phyloP scores from a whole-genome alignment of 371 early-diverging fungal species.

The Mucor circinelloides region DNA sequence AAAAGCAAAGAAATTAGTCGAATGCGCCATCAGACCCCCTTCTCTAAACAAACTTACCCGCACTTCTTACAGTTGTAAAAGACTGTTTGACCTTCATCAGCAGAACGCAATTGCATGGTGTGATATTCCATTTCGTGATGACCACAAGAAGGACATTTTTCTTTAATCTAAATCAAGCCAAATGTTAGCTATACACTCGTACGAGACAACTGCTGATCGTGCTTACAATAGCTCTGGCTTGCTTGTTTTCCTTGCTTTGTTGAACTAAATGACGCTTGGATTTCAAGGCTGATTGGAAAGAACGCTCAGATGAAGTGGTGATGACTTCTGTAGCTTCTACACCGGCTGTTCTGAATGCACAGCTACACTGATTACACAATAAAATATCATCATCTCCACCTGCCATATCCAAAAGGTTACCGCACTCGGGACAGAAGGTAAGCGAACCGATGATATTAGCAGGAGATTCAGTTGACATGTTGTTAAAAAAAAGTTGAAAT shows the following conservation, averaged over 20 bases:
- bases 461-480: constrained; percentile 19
- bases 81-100: constrained; percentile 99
- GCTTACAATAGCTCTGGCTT: constrained; percentile 76
- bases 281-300: constrained; percentile 82
- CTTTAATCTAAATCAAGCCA: constrained; percentile 51
- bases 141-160: constrained; percentile 96
- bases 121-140: constrained; percentile 96
- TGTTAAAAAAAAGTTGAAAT: neutral
- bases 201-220: too few species aligned
- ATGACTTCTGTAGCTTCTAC: constrained; percentile 84
- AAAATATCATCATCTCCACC: constrained; percentile 72
- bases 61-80: constrained; percentile 98
- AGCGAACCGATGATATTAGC: constrained; percentile 63
- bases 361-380: constrained; percentile 79
- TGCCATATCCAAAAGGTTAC: constrained; percentile 84
- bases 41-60: constrained; percentile 67
- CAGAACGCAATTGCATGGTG: constrained; percentile 98
- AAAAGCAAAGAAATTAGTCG: neutral
- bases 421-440: constrained; percentile 88
- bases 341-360: constrained; percentile 64
- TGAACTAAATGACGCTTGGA: constrained; percentile 73
- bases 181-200: neutral
- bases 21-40: neutral
- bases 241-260: constrained; percentile 53
- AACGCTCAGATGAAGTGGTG: constrained; percentile 69